Conservation (phyloP, 164 flowering plant genomes). For the Berberis thunbergii region DNA sequence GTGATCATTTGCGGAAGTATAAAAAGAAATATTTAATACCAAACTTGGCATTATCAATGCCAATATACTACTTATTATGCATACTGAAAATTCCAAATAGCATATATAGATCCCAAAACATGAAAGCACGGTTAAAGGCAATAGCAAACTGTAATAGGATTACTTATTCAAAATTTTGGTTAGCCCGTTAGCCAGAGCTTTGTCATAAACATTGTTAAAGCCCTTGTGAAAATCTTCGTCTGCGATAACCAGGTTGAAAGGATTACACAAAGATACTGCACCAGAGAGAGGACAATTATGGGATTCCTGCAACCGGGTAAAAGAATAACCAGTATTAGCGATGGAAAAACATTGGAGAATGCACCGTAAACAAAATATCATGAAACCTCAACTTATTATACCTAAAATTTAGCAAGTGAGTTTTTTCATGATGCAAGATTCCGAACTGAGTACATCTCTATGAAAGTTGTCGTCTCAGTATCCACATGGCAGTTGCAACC, state of each 20-base stretch:
- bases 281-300: slow-evolving; percentile 67
- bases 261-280: slow-evolving; percentile 91
- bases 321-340: slow-evolving; percentile 4
- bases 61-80: too few species aligned
- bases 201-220: slow-evolving; percentile 80
- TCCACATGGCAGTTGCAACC: too few species aligned
- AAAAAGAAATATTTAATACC: too few species aligned
- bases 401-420: too few species aligned
- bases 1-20: too few species aligned
- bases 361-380: background rate
- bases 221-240: slow-evolving; percentile 86
- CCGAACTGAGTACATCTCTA: too few species aligned
- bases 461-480: too few species aligned
- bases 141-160: slow-evolving; percentile 5
- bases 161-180: slow-evolving; percentile 75
- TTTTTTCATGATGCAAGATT: too few species aligned
- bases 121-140: background rate
- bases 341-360: background rate
- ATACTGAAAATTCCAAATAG: too few species aligned
- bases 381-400: background rate
- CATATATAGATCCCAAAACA: too few species aligned
- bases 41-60: too few species aligned
- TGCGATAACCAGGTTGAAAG: slow-evolving; percentile 83
- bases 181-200: slow-evolving; percentile 59
- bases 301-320: slow-evolving; percentile 57